Conservation (phyloP, 208 protist genomes). For the Lotmaria passim region DNA sequence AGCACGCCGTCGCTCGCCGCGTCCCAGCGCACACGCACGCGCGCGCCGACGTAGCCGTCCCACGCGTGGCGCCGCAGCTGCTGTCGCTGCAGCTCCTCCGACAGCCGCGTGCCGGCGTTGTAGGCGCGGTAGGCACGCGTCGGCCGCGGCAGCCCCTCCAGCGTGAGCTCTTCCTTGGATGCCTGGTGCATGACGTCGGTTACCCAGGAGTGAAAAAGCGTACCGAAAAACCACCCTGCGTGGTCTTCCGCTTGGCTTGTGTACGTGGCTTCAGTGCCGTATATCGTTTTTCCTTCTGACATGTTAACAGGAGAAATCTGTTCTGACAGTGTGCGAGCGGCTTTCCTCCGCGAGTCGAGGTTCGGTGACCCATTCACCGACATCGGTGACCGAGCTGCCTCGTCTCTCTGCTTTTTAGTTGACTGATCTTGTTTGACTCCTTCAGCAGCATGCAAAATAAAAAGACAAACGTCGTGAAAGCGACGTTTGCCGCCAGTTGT, state of each 20-base stretch:
- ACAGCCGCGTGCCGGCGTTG: constrained; percentile 13
- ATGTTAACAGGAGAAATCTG: no score
- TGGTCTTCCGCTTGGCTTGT: constrained; percentile 25
- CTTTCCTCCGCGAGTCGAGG: no score
- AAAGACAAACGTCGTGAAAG: no score
- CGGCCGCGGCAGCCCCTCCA: constrained; percentile 12
- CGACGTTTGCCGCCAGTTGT: no score
- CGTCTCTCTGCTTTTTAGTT: no score
- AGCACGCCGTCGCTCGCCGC: constrained; percentile 37
- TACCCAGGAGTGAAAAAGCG: constrained; percentile 44
- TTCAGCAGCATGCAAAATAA: no score
- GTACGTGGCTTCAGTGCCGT: constrained; percentile 31
- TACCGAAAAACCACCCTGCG: constrained; percentile 17
- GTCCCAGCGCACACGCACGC: constrained; percentile 31
- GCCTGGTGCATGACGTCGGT: constrained; percentile 32
- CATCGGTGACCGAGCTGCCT: no score
- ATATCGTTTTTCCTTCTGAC: background rate
- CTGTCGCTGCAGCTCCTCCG: constrained; percentile 35
- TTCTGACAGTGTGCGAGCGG: no score
- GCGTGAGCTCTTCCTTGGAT: constrained; percentile 3
- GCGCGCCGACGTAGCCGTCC: constrained; percentile 40
- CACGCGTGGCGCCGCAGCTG: constrained; percentile 37
- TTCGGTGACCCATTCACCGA: no score
- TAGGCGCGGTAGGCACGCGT: constrained; percentile 14
- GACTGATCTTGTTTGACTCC: no score